Conservation (phyloP, 2,329 filamentous ascomycete species). For the Scedosporium apiospermum region DNA sequence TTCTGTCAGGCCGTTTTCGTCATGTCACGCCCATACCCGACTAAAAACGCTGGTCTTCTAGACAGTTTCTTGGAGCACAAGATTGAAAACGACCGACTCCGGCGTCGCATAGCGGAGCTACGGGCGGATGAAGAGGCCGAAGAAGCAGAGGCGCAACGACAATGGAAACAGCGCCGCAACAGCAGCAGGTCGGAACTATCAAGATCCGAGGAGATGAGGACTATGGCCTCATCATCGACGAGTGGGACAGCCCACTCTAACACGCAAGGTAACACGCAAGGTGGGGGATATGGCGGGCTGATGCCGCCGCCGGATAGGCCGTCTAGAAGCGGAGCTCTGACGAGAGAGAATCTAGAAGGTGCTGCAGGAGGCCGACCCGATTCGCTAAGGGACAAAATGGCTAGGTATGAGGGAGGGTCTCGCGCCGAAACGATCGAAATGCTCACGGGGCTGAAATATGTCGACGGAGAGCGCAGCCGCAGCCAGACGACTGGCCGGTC, state of each 20-base stretch:
- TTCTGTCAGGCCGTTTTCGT: constrained; percentile 89
- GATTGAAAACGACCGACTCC: constrained; percentile 85
- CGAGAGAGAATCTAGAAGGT: constrained; percentile 71
- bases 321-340: constrained; percentile 58
- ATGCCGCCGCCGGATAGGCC: constrained; percentile 61
- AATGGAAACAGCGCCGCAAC: constrained; percentile 51
- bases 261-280: constrained; percentile 19
- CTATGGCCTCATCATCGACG: constrained; percentile 23
- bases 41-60: constrained; percentile 72
- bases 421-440: constrained; percentile 77
- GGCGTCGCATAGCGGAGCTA: constrained; percentile 74
- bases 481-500: constrained; percentile 62
- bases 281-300: constrained; percentile 28
- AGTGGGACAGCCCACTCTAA: constrained; percentile 15
- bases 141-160: constrained; percentile 52
- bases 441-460: constrained; percentile 79
- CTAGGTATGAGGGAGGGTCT: constrained; percentile 63
- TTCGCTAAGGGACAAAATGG: constrained; percentile 77
- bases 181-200: constrained; percentile 41
- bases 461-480: constrained; percentile 78
- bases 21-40: constrained; percentile 84
- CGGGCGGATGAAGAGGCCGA: constrained; percentile 81
- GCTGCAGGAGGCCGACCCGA: constrained; percentile 59
- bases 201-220: constrained; percentile 30
- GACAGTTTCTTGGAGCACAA: constrained; percentile 96